A percentile compares a stretch with the other conserved stretches of the same genome.
Conservation (phyloP, 176 grass and related monocot genomes). For the Triticum timopheevii region DNA sequence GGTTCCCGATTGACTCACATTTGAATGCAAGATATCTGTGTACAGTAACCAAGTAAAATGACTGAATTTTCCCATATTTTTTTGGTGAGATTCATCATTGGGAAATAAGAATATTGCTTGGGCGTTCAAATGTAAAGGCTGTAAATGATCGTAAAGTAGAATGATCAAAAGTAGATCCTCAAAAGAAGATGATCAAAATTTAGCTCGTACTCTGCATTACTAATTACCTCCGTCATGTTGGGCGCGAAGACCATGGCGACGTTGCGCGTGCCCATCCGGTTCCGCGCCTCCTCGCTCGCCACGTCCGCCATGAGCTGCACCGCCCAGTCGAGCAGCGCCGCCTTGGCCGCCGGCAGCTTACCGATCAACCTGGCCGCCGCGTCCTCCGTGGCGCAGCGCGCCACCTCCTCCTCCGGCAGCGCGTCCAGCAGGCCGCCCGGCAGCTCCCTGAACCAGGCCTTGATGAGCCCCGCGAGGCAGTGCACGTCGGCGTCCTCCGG, state of each 20-base stretch:
- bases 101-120: background rate
- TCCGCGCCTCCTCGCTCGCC: slow-evolving; percentile 55
- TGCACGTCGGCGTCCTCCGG: slow-evolving; percentile 65
- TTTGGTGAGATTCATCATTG: background rate
- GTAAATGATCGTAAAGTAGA: no score
- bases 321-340: slow-evolving; percentile 87
- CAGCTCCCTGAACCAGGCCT: slow-evolving; percentile 96
- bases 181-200: no score
- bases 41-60: no score
- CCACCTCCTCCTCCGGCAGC: slow-evolving; percentile 63
- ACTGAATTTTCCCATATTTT: no score
- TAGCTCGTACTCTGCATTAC: no score
- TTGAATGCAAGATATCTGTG: no score
- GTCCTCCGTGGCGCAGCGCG: slow-evolving; percentile 59
- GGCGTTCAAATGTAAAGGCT: no score
- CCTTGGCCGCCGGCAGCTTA: slow-evolving; percentile 42
- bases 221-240: slow-evolving; percentile 81
- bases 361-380: slow-evolving; percentile 43
- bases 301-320: slow-evolving; percentile 90
- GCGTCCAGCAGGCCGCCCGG: slow-evolving; percentile 69
- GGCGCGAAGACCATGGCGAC: slow-evolving; percentile 92
- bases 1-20: no score
- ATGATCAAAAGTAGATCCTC: background rate
- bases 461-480: slow-evolving; percentile 79
- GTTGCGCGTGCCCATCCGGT: slow-evolving; percentile 91